Percentiles rank a stretch among this genome's conserved stretches.
phyloP scores from a whole-genome alignment of 108 stramenopile species.

The Conticribra guillardii region DNA sequence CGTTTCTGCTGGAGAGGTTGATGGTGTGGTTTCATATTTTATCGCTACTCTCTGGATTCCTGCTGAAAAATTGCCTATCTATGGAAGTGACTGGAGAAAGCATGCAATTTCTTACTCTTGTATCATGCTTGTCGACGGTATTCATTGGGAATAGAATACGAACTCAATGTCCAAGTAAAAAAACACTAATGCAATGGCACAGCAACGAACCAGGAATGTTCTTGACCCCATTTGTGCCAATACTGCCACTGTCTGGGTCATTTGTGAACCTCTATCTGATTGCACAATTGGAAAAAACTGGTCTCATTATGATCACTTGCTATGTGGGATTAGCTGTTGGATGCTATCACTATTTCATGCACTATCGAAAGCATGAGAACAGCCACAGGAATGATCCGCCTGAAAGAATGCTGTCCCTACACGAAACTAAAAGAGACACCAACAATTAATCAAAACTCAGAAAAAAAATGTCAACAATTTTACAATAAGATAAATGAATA shows the following conservation, averaged over 20 bases:
- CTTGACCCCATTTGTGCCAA: constrained; percentile 72
- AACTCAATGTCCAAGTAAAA: constrained; percentile 14
- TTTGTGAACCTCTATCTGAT: constrained; percentile 86
- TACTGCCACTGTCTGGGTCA: constrained; percentile 67
- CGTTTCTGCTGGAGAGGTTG: constrained; percentile 24
- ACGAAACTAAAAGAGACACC: constrained; percentile 3
- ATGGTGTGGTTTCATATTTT: constrained; percentile 24
- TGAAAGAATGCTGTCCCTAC: constrained; percentile 22
- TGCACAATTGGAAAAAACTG: constrained; percentile 62
- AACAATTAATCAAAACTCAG: background rate
- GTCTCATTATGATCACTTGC: constrained; percentile 53
- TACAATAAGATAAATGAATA: too few species aligned
- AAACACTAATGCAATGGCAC: constrained; percentile 2
- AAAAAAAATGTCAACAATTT: too few species aligned
- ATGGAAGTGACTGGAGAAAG: constrained; percentile 11
- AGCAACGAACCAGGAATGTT: constrained; percentile 39
- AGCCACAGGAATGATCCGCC: constrained; percentile 2
- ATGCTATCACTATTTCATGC: constrained; percentile 52
- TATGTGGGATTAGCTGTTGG: constrained; percentile 57
- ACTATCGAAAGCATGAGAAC: constrained; percentile 3
- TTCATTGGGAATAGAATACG: constrained; percentile 24
- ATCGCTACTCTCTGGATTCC: constrained; percentile 41
- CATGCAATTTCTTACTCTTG: constrained; percentile 14
- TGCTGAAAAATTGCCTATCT: constrained; percentile 26
- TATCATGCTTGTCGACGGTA: constrained; percentile 14